Conservation (phyloP, 192 early-diverging fungal genomes). For the Linderina pennispora region DNA sequence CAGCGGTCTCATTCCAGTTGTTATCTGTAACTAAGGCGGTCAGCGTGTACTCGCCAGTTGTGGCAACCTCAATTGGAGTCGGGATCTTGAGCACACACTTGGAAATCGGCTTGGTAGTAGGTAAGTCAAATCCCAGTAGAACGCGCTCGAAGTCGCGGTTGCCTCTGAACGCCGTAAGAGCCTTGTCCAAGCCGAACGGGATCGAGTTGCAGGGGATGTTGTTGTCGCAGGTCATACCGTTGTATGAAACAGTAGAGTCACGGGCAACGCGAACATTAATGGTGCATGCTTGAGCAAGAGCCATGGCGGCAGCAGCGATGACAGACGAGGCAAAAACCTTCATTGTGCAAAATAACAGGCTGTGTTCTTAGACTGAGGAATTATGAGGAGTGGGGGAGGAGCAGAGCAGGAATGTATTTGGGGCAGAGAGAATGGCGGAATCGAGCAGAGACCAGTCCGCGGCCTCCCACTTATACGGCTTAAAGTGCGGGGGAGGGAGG, state of each 20-base stretch:
- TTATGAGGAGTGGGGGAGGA: no score
- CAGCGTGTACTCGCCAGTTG: constrained; percentile 8
- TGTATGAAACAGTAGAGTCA: constrained; percentile 24
- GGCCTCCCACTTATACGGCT: no score
- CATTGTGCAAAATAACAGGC: no score
- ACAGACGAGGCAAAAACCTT: not conserved
- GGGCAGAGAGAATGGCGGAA: no score
- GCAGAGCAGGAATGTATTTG: no score
- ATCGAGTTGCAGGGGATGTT: constrained; percentile 23
- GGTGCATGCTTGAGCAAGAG: not conserved
- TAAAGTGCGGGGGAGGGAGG: no score
- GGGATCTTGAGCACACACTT: constrained; percentile 28
- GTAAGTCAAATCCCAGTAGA: constrained; percentile 41
- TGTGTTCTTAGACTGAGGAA: no score
- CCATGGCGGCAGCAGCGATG: not conserved
- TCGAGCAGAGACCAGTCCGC: no score
- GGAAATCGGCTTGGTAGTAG: constrained; percentile 5
- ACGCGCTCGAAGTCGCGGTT: constrained; percentile 43
- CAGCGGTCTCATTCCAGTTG: constrained; percentile 36
- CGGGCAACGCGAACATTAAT: constrained; percentile 13
- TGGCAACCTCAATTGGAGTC: constrained; percentile 6
- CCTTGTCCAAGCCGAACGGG: constrained; percentile 13
- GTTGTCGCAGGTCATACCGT: constrained; percentile 28
- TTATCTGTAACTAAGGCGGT: constrained; percentile 27
- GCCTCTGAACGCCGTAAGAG: constrained; percentile 25